These are phyloP conservation scores for Solanum peruvianum DNA, from an alignment of 257 asterid genomes.

Conservation along the genomic window DNA sequence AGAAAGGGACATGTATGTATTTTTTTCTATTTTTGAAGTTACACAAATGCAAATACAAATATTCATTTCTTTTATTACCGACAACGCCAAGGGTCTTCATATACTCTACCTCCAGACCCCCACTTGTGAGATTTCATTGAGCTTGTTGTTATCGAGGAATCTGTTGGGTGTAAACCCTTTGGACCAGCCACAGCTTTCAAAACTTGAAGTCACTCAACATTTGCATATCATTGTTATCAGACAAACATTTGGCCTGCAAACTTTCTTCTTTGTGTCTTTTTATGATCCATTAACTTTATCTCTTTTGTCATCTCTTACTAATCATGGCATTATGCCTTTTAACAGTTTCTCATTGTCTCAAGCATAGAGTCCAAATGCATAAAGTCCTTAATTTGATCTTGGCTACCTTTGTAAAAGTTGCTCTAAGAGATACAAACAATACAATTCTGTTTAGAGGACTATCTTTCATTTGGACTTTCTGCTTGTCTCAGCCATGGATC, in stretches of 20 bases:
- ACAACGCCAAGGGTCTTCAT: background rate
- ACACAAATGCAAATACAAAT: background rate
- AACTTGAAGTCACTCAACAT: background rate
- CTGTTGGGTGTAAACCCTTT: background rate
- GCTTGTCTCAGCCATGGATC: background rate
- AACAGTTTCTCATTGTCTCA: background rate
- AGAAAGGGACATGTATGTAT: background rate
- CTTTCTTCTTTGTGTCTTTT: background rate
- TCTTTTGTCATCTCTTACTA: background rate
- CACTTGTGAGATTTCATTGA: background rate
- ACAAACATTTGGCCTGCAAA: background rate
- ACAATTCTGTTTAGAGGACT: background rate
- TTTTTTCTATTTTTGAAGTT: background rate
- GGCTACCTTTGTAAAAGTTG: background rate
- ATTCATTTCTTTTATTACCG: background rate
- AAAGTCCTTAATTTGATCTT: background rate
- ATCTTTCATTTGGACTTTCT: background rate
- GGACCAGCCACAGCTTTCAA: background rate
- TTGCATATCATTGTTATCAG: background rate
- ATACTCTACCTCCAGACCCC: background rate
- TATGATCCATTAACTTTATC: background rate
- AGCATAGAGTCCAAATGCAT: background rate
- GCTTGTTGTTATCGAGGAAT: background rate
- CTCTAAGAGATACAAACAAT: background rate
- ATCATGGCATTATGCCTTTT: background rate